phyloP scores from a whole-genome alignment of 257 asterid genomes.

The Nicotiana knightiana region DNA sequence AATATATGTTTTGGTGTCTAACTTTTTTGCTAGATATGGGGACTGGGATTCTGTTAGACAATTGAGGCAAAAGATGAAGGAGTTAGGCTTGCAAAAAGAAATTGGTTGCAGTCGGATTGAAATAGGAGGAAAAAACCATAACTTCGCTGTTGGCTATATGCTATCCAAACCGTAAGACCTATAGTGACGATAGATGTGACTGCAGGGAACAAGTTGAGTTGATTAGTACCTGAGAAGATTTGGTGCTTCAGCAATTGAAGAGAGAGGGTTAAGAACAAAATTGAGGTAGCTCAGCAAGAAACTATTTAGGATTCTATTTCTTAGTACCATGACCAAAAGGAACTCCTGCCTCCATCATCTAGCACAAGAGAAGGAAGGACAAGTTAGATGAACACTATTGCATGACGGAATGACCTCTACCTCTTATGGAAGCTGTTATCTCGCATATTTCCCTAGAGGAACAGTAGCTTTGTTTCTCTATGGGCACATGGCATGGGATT shows the following conservation, averaged over 20 bases:
- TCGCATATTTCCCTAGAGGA: neutral
- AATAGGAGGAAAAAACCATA: constrained; percentile 21
- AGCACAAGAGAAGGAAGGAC: neutral
- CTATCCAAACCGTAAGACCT: constrained; percentile 12
- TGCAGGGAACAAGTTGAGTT: neutral
- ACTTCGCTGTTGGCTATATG: constrained; percentile 17
- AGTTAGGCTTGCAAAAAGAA: constrained; percentile 18
- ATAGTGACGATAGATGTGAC: neutral
- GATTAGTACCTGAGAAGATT: constrained; percentile 9
- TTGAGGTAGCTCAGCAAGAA: constrained; percentile 4
- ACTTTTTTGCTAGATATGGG: constrained; percentile 23
- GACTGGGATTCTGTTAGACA: constrained; percentile 27
- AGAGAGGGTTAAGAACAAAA: constrained; percentile 12
- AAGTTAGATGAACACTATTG: neutral
- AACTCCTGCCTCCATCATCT: neutral
- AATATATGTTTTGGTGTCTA: constrained; percentile 27
- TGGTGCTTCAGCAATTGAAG: constrained; percentile 16
- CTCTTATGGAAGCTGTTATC: neutral
- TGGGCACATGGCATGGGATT: neutral
- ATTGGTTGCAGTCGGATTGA: constrained; percentile 33
- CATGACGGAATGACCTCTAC: neutral
- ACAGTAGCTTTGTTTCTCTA: neutral
- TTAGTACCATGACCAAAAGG: neutral
- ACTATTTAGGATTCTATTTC: neutral
- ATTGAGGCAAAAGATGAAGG: constrained; percentile 21